Base-by-base conservation (phyloP, 2,329 filamentous ascomycete species). In the Xylaria sp. region DNA sequence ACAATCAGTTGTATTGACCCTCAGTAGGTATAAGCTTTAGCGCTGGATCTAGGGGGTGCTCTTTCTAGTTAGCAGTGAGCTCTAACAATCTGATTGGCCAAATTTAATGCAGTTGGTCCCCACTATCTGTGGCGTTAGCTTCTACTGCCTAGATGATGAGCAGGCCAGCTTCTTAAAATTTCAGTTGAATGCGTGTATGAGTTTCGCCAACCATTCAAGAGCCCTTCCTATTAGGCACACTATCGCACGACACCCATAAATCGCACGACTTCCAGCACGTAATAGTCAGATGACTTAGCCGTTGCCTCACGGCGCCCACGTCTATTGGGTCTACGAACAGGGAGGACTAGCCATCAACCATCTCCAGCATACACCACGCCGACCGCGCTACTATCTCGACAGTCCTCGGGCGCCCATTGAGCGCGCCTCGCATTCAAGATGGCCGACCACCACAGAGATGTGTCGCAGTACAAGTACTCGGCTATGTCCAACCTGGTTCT, bases 401-500 rank as follows among this genome's bases (percentile, higher is more conserved):
- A 33, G 26, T 5, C 36, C 31, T 62, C 33, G 26, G 63, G 64
- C 54, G 71, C 67, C 66, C 53, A 36, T 63, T 66, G 33, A 59
- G 56, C 71, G 66, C 26, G 38, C 56, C 40, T 44, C 53, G 3
- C 26, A 72, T 46, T 74, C 80, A 86, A 80, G 67, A 94, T 95
- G 93, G 87, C 92, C 81, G 92, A 90, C 81, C 86, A 89, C 81
- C 86, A 90, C 78, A 89, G 88, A 82, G 89, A 96, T 91, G 92
- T 97, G 78, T 94, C 93, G 82, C 94, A 97, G 83, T 97, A 97
- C 88, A 97, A 97, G 83, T 97, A 97, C 89, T 94, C 94, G 90
- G 94, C 93, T 82, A 98, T 99, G 96, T 99, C 96, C 85, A 99
- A 99, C 90, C 92, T 99, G 93, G 96, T 99, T 80, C 93, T 99